Evolutionary conservation across 306 rosid species (phyloP).

Genomic region (Fragaria vesca): DNA sequence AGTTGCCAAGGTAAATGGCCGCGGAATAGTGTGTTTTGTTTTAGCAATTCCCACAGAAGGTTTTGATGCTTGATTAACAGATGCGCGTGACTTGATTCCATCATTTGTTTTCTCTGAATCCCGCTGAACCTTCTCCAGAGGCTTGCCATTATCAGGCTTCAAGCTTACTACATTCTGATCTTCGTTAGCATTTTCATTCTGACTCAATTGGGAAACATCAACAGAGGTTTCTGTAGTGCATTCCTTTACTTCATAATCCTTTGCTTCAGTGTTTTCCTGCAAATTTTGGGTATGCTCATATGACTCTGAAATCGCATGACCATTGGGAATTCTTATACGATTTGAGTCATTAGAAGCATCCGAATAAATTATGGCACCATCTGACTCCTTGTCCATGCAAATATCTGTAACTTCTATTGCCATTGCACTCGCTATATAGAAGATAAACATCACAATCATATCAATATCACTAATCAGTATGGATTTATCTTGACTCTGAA

Average conservation of each 20-base stretch:
- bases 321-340: slow-evolving; percentile 43
- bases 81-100: slow-evolving; percentile 42
- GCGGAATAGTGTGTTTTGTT: slow-evolving; percentile 78
- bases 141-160: slow-evolving; percentile 32
- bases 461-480: background rate
- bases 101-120: slow-evolving; percentile 43
- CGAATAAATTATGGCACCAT: slow-evolving; percentile 59
- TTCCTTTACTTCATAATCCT: slow-evolving; percentile 95
- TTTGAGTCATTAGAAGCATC: slow-evolving; percentile 47
- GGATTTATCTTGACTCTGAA: background rate
- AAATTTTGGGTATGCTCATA: slow-evolving; percentile 59
- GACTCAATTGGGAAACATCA: slow-evolving; percentile 35
- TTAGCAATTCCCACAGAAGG: slow-evolving; percentile 52
- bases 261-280: slow-evolving; percentile 64
- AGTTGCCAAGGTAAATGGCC: slow-evolving; percentile 92
- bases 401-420: slow-evolving; percentile 73
- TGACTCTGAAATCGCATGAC: slow-evolving; percentile 49
- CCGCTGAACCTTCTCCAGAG: slow-evolving; percentile 39
- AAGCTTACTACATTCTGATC: slow-evolving; percentile 41
- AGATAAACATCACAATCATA: slow-evolving; percentile 18
- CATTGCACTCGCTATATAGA: slow-evolving; percentile 57
- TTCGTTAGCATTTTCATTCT: slow-evolving; percentile 29
- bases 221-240: slow-evolving; percentile 80
- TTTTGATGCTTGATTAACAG: slow-evolving; percentile 47
- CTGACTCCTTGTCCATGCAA: slow-evolving; percentile 90